Base-by-base conservation (phyloP, 805 yeast genomes). In the Candida fluviatilis region DNA sequence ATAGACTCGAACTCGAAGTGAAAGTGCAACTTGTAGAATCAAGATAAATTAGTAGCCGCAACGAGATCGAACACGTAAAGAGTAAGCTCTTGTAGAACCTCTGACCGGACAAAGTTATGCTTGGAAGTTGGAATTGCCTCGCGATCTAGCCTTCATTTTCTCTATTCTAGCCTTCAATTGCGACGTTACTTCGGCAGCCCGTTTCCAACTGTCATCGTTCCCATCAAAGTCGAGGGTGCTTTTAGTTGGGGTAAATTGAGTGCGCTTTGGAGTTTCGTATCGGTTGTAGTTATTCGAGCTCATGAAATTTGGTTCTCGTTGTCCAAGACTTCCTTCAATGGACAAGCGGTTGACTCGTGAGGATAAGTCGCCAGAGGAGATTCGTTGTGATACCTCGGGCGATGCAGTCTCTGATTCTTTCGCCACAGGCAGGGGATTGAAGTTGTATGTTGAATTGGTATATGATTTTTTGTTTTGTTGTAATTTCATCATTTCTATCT, bases 161-260 rank as follows among this genome's bases (percentile, higher is more conserved):
- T 86, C 95, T 32, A 89, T 89, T 50, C 96, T 67, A 0, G 89
- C 95, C 56, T 83, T 85, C 52, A 89, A 73, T 57, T 84, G 91
- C 3, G 80, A 76, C 0, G 96, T 89, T 10, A 88, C 95, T 49
- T 85, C 95, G 0, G 93, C 90, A 0, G 96, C 96, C 35, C 91
- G 75, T 48, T 75, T 78, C 96, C 96, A 89, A 48, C 84, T 80
- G 42, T 82, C 89, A 15, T 33, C 35, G 41, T 76, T 84, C 30
- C 62, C 60, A 40, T 69, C 76, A 23, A 61, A 49, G 31, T 62
- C 72, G 58, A 36, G 39, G 31, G 35, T 38, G 21, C 24, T 18
- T 14, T 8, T 4, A 11, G 19, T 14, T n/a, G 35, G 25, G 5
- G 17, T 33, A 12, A 23, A n/a, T 12, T 21, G 23, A 8, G 25